Evolutionary conservation across 768 basidiomycete species (phyloP).

Genomic region (Melanogaster broomeanus): DNA sequence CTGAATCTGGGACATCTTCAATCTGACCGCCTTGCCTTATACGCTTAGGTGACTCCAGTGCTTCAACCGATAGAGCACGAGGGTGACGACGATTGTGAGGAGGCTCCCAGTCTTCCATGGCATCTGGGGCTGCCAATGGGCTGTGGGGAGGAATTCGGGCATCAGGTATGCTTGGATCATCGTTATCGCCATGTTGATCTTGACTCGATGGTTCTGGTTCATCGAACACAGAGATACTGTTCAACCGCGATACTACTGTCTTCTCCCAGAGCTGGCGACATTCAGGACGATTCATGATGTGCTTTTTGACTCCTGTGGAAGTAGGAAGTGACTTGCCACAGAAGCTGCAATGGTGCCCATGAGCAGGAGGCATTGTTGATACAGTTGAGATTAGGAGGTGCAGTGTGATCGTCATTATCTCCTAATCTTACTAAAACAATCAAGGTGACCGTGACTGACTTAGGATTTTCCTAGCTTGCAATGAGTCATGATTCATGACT

Average conservation of each 20-base stretch:
- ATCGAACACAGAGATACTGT: not conserved
- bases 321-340: conserved; percentile 1
- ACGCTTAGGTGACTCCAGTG: not conserved
- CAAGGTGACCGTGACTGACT: no score
- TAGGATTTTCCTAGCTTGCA: no score
- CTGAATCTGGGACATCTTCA: no score
- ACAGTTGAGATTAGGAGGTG: no score
- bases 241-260: not conserved
- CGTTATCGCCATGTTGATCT: no score
- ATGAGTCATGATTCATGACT: no score
- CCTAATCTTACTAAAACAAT: no score
- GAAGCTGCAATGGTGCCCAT: not conserved
- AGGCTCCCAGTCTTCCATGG: conserved; percentile 35
- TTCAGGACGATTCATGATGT: not conserved
- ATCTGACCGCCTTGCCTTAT: not conserved
- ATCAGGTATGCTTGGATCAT: not conserved
- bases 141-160: conserved; percentile 10
- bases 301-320: not conserved
- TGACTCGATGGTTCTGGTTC: not conserved
- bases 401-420: no score
- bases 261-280: conserved; percentile 1
- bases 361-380: no score
- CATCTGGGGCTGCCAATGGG: conserved; percentile 13
- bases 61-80: not conserved
- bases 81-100: conserved; percentile 3